Percentiles rank a stretch among this genome's conserved stretches.
These are phyloP conservation scores for Hyaloscypha bicolor DNA, from an alignment of 495 filamentous ascomycete genomes.

Conservation along the genomic window DNA sequence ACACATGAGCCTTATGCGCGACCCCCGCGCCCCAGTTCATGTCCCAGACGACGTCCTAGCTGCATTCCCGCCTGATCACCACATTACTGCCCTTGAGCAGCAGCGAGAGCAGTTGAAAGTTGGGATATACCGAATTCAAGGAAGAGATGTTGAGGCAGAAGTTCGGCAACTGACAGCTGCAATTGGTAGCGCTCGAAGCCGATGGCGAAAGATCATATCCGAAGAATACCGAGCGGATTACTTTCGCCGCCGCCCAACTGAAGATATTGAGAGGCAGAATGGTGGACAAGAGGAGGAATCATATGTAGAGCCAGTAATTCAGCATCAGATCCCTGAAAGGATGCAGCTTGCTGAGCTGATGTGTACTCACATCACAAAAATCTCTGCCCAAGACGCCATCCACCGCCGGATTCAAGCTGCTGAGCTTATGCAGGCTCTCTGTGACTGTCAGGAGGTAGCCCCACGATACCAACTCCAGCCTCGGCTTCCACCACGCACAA, in stretches of 20 bases:
- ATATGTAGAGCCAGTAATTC: not conserved
- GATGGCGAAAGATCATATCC: not conserved
- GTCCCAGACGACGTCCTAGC: constrained; percentile 30
- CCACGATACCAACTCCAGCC: not conserved
- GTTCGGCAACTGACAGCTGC: constrained; percentile 10
- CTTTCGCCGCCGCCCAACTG: not conserved
- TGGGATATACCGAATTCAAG: constrained; percentile 15
- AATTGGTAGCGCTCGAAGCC: not conserved
- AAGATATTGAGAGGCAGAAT: constrained; percentile 3
- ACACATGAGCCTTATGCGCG: constrained; percentile 34
- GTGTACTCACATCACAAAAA: not conserved
- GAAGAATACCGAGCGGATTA: not conserved
- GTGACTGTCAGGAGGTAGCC: not conserved
- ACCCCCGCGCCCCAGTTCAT: constrained; percentile 30
- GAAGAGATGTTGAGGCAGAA: constrained; percentile 9
- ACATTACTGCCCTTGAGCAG: constrained; percentile 29
- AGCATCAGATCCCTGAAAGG: not conserved
- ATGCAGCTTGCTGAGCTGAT: not conserved
- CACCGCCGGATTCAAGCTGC: not conserved
- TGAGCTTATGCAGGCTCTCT: not conserved
- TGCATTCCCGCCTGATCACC: constrained; percentile 25
- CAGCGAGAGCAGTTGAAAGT: constrained; percentile 31
- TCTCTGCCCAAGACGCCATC: not conserved
- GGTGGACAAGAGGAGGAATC: not conserved
- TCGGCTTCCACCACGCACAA: not conserved